phyloP scores from a whole-genome alignment of 2,329 filamentous ascomycete genomes.

The Paecilomyces sp. region DNA sequence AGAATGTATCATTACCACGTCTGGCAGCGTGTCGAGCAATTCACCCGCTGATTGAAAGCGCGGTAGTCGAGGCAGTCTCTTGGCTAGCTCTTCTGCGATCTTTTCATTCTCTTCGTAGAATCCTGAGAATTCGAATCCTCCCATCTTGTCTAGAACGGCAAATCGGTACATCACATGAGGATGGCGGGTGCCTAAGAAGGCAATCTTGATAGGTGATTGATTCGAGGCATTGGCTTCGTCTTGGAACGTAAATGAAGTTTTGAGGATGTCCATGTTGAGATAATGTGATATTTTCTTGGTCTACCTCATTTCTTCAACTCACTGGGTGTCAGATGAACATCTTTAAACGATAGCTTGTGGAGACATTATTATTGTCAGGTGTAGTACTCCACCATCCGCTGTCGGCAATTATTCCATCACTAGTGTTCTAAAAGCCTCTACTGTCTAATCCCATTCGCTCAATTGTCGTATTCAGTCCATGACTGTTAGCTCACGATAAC shows the following conservation, averaged over 20 bases:
- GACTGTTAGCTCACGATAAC: background rate
- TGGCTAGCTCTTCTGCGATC: conserved; percentile 7
- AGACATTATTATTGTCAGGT: background rate
- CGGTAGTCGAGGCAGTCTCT: conserved; percentile 8
- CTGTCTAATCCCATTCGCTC: background rate
- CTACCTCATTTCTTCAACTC: background rate
- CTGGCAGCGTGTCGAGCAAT: conserved; percentile 10
- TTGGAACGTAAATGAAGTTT: conserved; percentile 9
- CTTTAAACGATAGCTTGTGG: background rate
- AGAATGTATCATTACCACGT: conserved; percentile 12
- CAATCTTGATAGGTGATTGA: conserved; percentile 8
- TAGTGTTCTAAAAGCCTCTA: background rate
- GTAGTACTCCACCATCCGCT: background rate
- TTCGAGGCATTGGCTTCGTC: conserved; percentile 3
- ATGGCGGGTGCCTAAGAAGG: conserved; percentile 10
- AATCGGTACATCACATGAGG: conserved; percentile 13
- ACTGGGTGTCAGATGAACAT: background rate
- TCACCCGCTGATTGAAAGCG: conserved; percentile 6
- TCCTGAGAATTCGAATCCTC: conserved; percentile 11
- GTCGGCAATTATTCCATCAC: background rate
- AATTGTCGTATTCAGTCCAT: background rate
- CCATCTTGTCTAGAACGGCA: conserved; percentile 11
- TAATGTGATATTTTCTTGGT: background rate
- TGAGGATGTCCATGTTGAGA: conserved; percentile 9
- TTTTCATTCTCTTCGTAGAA: conserved; percentile 9